Percentiles rank a stretch among this genome's conserved stretches.
Conservation (phyloP, 495 filamentous ascomycete genomes). For the Wilcoxina mikolae region DNA sequence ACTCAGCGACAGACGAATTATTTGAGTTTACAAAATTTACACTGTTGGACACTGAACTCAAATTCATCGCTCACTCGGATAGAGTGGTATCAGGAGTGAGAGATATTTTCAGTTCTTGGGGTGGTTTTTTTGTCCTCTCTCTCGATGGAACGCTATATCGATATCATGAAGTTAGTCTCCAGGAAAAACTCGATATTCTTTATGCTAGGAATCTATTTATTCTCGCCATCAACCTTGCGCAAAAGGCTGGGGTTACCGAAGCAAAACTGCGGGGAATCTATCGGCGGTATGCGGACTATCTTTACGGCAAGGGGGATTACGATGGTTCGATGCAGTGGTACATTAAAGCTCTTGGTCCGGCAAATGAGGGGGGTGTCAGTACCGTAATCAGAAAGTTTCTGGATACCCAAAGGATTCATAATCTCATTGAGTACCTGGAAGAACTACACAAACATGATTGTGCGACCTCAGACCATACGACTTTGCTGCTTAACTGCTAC, state of each 20-base stretch:
- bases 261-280: constrained; percentile 79
- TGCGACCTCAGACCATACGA: constrained; percentile 93
- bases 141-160: constrained; percentile 78
- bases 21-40: constrained; percentile 77
- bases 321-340: constrained; percentile 98
- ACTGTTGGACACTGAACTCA: constrained; percentile 74
- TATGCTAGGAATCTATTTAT: constrained; percentile 89
- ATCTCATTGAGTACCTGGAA: constrained; percentile 93
- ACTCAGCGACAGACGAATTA: constrained; percentile 51
- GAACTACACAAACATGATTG: constrained; percentile 88
- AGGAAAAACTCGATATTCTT: constrained; percentile 82
- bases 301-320: constrained; percentile 91
- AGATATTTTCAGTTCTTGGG: constrained; percentile 74
- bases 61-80: constrained; percentile 83
- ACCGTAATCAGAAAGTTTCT: constrained; percentile 35
- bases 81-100: constrained; percentile 63
- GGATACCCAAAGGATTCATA: constrained; percentile 91
- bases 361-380: constrained; percentile 28
- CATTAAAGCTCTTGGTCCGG: constrained; percentile 69
- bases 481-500: constrained; percentile 87
- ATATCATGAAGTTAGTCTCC: constrained; percentile 81
- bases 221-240: constrained; percentile 80
- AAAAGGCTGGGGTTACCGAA: constrained; percentile 68
- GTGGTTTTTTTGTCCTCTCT: constrained; percentile 71
- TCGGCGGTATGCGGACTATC: constrained; percentile 81